A percentile compares a stretch with the other conserved stretches of the same genome.
These are phyloP conservation scores for Diaporthe ampelina DNA, from an alignment of 2,329 filamentous ascomycete genomes.

Conservation along the genomic window DNA sequence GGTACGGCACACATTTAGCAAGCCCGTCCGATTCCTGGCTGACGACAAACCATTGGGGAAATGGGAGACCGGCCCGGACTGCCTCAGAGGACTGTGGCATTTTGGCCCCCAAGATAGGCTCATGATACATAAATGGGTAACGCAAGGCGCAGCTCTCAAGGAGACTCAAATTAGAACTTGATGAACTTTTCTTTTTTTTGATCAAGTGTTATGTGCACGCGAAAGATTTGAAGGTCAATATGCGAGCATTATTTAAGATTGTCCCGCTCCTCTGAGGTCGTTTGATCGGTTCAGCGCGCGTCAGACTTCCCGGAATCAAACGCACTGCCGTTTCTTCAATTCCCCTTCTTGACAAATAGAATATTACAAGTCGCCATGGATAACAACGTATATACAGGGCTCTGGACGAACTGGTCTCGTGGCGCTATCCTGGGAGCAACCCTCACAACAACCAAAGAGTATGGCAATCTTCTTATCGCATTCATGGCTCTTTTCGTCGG, in stretches of 20 bases:
- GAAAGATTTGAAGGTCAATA: background rate
- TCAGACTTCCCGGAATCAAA: no score
- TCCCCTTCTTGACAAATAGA: no score
- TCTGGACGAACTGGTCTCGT: slow-evolving; percentile 51
- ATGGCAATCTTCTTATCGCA: slow-evolving; percentile 51
- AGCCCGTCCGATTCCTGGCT: background rate
- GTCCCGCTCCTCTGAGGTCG: no score
- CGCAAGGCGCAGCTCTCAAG: background rate
- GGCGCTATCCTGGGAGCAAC: slow-evolving; percentile 50
- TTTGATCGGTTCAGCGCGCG: no score
- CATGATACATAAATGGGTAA: background rate
- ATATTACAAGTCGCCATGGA: no score
- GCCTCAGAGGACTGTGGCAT: no score
- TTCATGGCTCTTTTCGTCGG: slow-evolving; percentile 52
- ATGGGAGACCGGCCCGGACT: no score
- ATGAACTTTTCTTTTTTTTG: rapidly evolving
- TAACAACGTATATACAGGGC: background rate
- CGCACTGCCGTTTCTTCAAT: no score
- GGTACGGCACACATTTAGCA: background rate
- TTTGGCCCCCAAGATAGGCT: background rate
- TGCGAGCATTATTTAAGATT: background rate
- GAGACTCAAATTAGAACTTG: background rate
- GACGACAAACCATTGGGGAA: background rate
- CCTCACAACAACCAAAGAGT: slow-evolving; percentile 47
- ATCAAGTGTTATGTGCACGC: background rate